Base-by-base conservation (phyloP, 768 basidiomycete genomes). In the Suillus spraguei region DNA sequence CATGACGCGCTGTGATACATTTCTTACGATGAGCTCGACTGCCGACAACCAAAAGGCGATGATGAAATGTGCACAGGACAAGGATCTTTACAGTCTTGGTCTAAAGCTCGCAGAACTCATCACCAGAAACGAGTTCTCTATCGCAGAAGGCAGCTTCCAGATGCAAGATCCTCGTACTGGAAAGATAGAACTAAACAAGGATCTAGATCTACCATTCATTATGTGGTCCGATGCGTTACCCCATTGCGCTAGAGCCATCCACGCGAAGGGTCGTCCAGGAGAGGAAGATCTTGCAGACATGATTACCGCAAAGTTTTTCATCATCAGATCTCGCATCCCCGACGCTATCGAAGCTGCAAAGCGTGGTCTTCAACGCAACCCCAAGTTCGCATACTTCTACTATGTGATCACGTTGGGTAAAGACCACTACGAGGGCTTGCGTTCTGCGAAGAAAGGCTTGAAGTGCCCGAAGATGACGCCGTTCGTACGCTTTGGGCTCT, bases 381-480 rank as follows among this genome's bases (percentile, higher is more conserved):
- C 88, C 2, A 77, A 83, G 24, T 78, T 84, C 32, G 85, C 84
- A 4, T 90, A 89, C 71, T 88, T 83, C 70, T 86, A 88, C 64
- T 88, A 90, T 64, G 84, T 83, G 22, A 78, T 87, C 63, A 81
- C 84, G 0, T 76, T 89, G 33, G 79, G 80, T 0, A 73, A 79
- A 1, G 79, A 88, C 64, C 69, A 76, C 46, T 76, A 79, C 7
- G 77, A 80, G n/a, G 87, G 85, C 1, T 76, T 90, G 32, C 81
- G 85, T 9, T 85, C 81, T 1, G 83, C 86, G 64, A 89, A 89
- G 78, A 85, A 89, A 69, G 88, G 88, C 1, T 65, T 89, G 67
- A 87, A 85, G 69, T 83, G 85, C 76, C 80, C 79, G 63, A 70
- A 77, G 17, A 81, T 78, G 16, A 82, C 86, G 16, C 80, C 83